phyloP scores from a whole-genome alignment of 306 rosid genomes.

The Crataegus laevigata region DNA sequence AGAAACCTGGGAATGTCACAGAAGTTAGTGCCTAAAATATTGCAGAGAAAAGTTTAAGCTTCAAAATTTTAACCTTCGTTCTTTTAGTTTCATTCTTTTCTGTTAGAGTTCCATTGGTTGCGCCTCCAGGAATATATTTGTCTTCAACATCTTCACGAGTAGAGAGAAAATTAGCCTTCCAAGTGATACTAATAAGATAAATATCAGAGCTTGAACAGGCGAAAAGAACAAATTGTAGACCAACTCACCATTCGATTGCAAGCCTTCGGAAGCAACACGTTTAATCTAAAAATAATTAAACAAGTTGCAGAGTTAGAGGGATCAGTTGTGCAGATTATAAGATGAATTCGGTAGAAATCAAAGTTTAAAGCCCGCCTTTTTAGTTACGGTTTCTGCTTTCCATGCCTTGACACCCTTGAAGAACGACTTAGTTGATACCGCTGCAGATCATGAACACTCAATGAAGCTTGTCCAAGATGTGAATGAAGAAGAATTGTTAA shows the following conservation, averaged over 20 bases:
- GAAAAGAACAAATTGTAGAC: neutral
- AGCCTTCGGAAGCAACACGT: conserved; percentile 45
- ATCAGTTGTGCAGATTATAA: neutral
- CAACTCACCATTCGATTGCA: conserved; percentile 40
- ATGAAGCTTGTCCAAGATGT: neutral
- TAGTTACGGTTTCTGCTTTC: conserved; percentile 65
- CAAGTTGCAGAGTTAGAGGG: neutral
- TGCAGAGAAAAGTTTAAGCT: neutral
- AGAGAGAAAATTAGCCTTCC: neutral
- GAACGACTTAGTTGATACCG: conserved; percentile 65
- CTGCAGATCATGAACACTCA: conserved; percentile 24
- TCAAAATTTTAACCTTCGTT: conserved; percentile 10
- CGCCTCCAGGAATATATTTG: conserved; percentile 37
- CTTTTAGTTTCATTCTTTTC: conserved; percentile 15
- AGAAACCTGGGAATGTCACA: conserved; percentile 32
- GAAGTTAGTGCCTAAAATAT: conserved; percentile 1
- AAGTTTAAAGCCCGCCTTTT: conserved; percentile 27
- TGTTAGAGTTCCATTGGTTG: conserved; percentile 13
- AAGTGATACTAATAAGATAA: neutral
- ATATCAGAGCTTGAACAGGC: neutral
- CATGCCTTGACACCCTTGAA: conserved; percentile 57
- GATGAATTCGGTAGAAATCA: conserved; percentile 20
- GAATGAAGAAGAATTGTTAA: neutral
- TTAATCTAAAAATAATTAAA: conserved; percentile 3
- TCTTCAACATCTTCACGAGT: conserved; percentile 32